These are phyloP conservation scores for Castanopsis chinensis DNA, from an alignment of 306 rosid species.

Conservation along the genomic window DNA sequence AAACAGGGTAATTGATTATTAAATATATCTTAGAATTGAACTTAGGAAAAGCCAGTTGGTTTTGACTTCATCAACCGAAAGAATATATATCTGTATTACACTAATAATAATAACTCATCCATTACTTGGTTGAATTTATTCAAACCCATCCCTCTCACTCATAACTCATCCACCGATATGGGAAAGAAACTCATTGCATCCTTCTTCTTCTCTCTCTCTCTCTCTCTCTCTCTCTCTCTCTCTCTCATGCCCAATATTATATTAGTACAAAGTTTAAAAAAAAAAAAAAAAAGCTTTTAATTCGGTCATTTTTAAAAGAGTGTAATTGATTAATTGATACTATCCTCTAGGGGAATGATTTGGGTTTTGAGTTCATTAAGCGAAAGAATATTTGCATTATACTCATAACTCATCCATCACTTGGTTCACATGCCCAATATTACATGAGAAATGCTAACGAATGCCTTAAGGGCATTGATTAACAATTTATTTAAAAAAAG, in stretches of 20 bases:
- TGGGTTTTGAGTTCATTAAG: neutral
- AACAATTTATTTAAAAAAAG: no score
- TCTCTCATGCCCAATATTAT: neutral
- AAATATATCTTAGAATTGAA: neutral
- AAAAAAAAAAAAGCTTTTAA: neutral
- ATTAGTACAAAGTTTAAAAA: neutral
- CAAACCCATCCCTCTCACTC: neutral
- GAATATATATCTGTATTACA: no score
- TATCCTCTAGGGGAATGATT: neutral
- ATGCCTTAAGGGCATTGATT: no score
- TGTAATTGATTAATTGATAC: neutral
- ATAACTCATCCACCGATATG: constrained; percentile 13
- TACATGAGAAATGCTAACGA: no score
- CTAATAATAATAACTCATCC: no score
- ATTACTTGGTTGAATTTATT: neutral
- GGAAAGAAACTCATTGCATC: constrained; percentile 11
- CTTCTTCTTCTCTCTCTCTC: neutral
- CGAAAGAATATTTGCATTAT: neutral
- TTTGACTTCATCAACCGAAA: neutral
- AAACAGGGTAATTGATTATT: neutral
- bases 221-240: no score
- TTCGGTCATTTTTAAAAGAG: neutral
- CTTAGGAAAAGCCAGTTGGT: neutral
- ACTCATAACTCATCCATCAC: neutral
- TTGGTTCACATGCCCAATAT: neutral